A percentile compares a stretch with the other conserved stretches of the same genome.
Conservation (phyloP, 108 stramenopile genomes). For the Ochromonas danica region DNA sequence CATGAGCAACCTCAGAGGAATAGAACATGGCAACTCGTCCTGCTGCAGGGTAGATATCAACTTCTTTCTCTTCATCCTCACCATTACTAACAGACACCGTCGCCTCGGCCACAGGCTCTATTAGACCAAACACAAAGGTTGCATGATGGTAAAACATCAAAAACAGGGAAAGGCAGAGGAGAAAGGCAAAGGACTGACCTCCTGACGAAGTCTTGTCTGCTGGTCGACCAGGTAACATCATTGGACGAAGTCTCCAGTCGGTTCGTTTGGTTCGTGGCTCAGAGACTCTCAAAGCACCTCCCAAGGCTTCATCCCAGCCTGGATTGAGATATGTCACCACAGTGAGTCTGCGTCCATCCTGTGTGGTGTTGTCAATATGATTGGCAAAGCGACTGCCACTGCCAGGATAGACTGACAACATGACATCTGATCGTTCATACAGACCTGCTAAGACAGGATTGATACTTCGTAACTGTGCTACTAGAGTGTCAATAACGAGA, state of each 20-base stretch:
- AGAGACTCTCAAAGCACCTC: constrained; percentile 34
- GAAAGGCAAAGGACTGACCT: background rate
- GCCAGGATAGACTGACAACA: constrained; percentile 44
- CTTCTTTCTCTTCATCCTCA: background rate
- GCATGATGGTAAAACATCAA: too few relatives aligned
- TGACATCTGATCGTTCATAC: constrained; percentile 36
- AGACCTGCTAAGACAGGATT: background rate
- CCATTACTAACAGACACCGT: background rate
- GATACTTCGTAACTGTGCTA: constrained; percentile 2
- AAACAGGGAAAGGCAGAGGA: too few relatives aligned
- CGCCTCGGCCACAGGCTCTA: background rate
- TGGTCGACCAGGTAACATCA: background rate
- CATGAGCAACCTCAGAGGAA: constrained; percentile 37
- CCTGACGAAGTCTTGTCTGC: background rate
- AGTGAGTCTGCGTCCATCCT: constrained; percentile 46
- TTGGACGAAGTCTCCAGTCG: too few relatives aligned
- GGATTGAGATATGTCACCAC: constrained; percentile 43
- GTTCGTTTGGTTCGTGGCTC: background rate
- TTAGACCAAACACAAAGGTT: too few relatives aligned
- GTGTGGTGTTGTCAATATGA: constrained; percentile 50
- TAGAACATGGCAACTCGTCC: constrained; percentile 42
- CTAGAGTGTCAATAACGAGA: constrained; percentile 35
- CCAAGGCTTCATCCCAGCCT: constrained; percentile 36
- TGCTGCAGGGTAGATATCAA: constrained; percentile 35
- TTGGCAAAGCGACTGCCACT: constrained; percentile 40